Base-by-base conservation (phyloP, 345 rosid genomes). In the Firmiana major region DNA sequence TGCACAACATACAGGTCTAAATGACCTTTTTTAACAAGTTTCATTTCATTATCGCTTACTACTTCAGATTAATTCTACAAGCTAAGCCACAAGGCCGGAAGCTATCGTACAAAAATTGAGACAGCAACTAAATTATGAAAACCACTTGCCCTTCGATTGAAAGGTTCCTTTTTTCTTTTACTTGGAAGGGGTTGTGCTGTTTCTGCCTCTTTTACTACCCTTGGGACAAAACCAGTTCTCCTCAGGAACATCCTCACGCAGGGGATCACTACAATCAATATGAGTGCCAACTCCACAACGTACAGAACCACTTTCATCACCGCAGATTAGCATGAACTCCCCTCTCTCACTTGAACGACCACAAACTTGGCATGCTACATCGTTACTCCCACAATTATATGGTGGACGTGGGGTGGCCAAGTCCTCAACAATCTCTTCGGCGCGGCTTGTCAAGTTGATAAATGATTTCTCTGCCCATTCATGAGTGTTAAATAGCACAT, bases 391-490 rank as follows among this genome's bases (percentile, higher is more conserved):
- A 42, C 7, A 6, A 58, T 63, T 54, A 46, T 75, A 78, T 3
- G 55, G 75, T 1, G 75, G 43, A 19, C 0, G 11, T 17, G 43
- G 43, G 19, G 66, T 40, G n/a, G 62, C 55, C 4, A 60, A 53
- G 73, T 74, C 84, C n/a, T 34, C 60, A 2, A 75, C 82, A 31
- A 80, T 53, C 79, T 85, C 89, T 81, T 86, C 86, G 0, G 87
- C 87, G 66, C 71, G 86, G 38, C 75, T 84, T 78, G 73, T 84
- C 73, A 90, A 46, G 69, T 88, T 85, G 9, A 80, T 78, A 11
- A 85, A 87, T 0, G 99, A 94, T 58, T 83, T 87, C 82, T 90
- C 92, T 3, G 96, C 99, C 97, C 92, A 94, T 53, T 87, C 80
- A 68, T 84, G 87, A 6, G 97, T 91, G 63, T 87, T 85, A 83